These are phyloP conservation scores for Ganoderma boninense DNA, from an alignment of 1,284 basidiomycete genomes.

Conservation along the genomic window DNA sequence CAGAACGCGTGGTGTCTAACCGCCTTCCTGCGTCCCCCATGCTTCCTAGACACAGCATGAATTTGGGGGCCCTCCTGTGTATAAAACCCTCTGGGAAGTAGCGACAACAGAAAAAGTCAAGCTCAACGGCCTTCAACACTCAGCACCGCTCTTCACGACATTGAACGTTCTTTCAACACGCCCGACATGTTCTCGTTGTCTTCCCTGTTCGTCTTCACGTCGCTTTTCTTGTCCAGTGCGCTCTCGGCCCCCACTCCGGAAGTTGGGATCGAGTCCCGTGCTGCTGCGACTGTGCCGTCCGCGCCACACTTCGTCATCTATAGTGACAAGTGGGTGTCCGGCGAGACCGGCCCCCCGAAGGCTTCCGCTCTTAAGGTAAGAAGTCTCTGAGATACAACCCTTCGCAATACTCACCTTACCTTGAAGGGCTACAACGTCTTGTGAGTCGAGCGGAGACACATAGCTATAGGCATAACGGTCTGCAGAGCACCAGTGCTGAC, in stretches of 20 bases:
- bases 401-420: not conserved
- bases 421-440: constrained; percentile 58
- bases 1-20: constrained; percentile 4
- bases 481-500: not conserved
- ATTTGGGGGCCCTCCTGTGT: too few species aligned
- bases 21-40: not conserved
- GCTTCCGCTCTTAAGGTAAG: constrained; percentile 46
- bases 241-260: constrained; percentile 25
- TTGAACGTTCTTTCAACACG: not conserved
- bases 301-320: constrained; percentile 55
- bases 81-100: not conserved
- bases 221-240: constrained; percentile 27
- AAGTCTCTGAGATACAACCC: not conserved
- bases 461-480: not conserved
- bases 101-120: not conserved
- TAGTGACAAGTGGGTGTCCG: constrained; percentile 49
- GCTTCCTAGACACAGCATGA: not conserved
- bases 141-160: not conserved
- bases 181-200: constrained; percentile 28
- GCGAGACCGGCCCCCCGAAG: constrained; percentile 48
- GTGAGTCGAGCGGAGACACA: constrained; percentile 38
- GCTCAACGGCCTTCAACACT: not conserved
- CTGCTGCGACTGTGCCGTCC: constrained; percentile 32
- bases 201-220: constrained; percentile 24
- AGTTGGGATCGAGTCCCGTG: constrained; percentile 20